Conservation (phyloP, 352 stramenopile genomes). For the Pythium vanterpoolii region DNA sequence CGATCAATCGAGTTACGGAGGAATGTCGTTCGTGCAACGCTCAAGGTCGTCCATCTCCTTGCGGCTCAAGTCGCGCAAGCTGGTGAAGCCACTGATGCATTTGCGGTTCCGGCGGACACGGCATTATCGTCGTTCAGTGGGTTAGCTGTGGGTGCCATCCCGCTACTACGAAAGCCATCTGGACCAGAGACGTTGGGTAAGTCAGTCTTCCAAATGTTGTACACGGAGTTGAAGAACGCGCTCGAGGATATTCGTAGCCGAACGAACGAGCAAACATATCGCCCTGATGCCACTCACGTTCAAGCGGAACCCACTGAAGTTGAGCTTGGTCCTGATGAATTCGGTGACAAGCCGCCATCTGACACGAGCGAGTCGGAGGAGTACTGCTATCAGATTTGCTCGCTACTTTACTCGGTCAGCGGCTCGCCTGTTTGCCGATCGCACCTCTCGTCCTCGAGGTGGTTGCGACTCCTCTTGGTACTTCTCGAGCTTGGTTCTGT, state of each 20-base stretch:
- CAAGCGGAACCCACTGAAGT: constrained; percentile 31
- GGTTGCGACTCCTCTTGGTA: constrained; percentile 77
- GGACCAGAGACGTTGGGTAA: constrained; percentile 86
- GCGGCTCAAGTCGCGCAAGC: constrained; percentile 85
- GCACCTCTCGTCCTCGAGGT: constrained; percentile 80
- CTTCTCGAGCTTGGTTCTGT: constrained; percentile 73
- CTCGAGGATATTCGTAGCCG: constrained; percentile 64
- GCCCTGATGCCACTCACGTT: neutral
- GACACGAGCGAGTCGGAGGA: constrained; percentile 61
- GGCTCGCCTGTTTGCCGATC: constrained; percentile 75
- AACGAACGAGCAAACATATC: neutral
- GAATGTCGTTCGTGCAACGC: constrained; percentile 80
- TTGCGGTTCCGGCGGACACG: constrained; percentile 52
- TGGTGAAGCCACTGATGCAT: constrained; percentile 56
- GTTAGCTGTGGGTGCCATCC: constrained; percentile 63
- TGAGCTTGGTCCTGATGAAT: constrained; percentile 19
- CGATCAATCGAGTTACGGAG: constrained; percentile 52
- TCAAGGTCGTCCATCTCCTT: constrained; percentile 87
- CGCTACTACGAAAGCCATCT: constrained; percentile 77
- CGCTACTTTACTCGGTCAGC: constrained; percentile 84
- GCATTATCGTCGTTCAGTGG: constrained; percentile 31
- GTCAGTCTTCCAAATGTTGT: constrained; percentile 90
- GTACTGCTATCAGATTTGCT: constrained; percentile 90
- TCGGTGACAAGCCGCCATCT: neutral
- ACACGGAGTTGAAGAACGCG: constrained; percentile 86